Conservation (phyloP, 2,329 filamentous ascomycete species). For the Colletotrichum tropicicola region DNA sequence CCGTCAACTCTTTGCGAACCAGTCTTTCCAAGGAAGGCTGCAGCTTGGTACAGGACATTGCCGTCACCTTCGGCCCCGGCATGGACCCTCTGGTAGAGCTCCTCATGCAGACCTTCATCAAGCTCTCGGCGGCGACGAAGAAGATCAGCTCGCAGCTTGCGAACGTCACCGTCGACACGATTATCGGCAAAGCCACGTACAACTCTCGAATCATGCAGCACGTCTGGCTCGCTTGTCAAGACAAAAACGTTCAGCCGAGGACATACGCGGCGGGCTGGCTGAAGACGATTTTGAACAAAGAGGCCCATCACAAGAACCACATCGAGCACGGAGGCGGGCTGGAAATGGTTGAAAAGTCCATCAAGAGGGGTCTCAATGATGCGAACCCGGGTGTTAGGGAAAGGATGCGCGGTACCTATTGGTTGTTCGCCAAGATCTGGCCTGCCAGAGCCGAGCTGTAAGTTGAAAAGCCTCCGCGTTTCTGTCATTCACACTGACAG, state of each 20-base stretch:
- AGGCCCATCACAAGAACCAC: constrained; percentile 79
- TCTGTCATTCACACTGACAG: constrained; percentile 8
- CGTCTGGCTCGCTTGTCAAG: constrained; percentile 81
- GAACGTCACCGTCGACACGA: constrained; percentile 80
- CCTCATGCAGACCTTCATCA: constrained; percentile 87
- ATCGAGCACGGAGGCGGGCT: constrained; percentile 87
- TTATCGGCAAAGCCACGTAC: constrained; percentile 84
- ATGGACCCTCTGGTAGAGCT: constrained; percentile 92
- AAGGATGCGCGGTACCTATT: constrained; percentile 85
- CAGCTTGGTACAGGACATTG: constrained; percentile 84
- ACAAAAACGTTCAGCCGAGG: constrained; percentile 92
- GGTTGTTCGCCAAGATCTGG: constrained; percentile 83
- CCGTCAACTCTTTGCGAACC: constrained; percentile 83
- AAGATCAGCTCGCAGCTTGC: constrained; percentile 90
- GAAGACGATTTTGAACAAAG: constrained; percentile 81
- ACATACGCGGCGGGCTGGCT: constrained; percentile 85
- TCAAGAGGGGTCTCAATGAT: constrained; percentile 89
- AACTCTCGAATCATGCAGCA: constrained; percentile 86
- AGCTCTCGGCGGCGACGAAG: constrained; percentile 89
- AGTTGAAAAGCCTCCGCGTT: constrained; percentile 43
- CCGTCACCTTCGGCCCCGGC: constrained; percentile 76
- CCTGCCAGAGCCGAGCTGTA: constrained; percentile 78
- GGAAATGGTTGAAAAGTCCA: constrained; percentile 85
- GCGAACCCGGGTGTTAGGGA: constrained; percentile 91
- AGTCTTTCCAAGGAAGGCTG: constrained; percentile 91